These are phyloP conservation scores for Boletus tomentosulus DNA, from an alignment of 768 basidiomycete species.

Conservation along the genomic window DNA sequence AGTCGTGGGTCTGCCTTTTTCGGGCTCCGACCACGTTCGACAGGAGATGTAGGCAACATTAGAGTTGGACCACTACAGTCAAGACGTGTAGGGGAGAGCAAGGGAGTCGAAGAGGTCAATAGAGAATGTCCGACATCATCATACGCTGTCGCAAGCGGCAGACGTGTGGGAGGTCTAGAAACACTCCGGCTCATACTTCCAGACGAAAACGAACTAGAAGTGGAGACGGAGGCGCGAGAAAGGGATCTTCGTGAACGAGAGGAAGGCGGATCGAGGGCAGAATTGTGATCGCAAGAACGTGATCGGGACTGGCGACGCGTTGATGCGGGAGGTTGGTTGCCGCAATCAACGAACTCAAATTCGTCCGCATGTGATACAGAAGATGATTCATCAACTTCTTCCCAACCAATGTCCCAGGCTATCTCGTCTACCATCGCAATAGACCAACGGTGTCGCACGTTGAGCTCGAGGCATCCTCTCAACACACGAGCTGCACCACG, in stretches of 20 bases:
- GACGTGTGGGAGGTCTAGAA: slow-evolving; percentile 34
- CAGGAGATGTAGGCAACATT: slow-evolving; percentile 17
- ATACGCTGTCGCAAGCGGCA: slow-evolving; percentile 25
- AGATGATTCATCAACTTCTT: slow-evolving; percentile 34
- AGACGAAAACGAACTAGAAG: slow-evolving; percentile 37
- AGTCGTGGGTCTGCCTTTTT: slow-evolving; percentile 15
- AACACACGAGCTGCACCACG: slow-evolving; percentile 66
- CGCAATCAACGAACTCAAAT: slow-evolving; percentile 25
- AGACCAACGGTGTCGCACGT: slow-evolving; percentile 66
- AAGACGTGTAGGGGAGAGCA: slow-evolving; percentile 20
- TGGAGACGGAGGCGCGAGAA: slow-evolving; percentile 45
- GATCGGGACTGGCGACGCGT: slow-evolving; percentile 24
- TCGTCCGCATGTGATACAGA: slow-evolving; percentile 26
- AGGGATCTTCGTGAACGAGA: slow-evolving; percentile 41
- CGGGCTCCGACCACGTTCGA: slow-evolving; percentile 29
- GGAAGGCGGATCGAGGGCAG: slow-evolving; percentile 16
- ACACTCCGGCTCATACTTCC: slow-evolving; percentile 39
- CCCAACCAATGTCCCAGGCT: slow-evolving; percentile 79
- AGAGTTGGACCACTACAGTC: slow-evolving; percentile 26
- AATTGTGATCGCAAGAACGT: slow-evolving; percentile 23
- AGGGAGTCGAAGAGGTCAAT: slow-evolving; percentile 12
- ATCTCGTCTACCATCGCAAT: slow-evolving; percentile 75
- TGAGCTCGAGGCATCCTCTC: slow-evolving; percentile 72
- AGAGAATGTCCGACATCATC: slow-evolving; percentile 21
- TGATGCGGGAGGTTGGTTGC: slow-evolving; percentile 11